Conservation (phyloP, 345 rosid species). For the Dimocarpus longan region DNA sequence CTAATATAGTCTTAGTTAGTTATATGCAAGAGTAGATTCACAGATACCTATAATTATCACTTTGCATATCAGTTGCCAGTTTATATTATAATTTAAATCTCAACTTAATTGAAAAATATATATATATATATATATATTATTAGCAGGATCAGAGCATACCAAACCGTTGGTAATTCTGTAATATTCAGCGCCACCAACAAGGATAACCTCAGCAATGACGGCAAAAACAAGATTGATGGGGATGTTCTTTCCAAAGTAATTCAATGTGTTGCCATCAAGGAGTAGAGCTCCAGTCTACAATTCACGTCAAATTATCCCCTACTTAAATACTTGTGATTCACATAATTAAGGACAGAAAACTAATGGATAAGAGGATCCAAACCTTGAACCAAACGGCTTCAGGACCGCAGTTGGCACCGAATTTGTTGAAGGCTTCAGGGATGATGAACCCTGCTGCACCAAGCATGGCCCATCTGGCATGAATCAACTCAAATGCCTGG, state of each 20-base stretch:
- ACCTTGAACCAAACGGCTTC: conserved; percentile 99
- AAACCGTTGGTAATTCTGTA: conserved; percentile 90
- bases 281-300: conserved; percentile 95
- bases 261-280: conserved; percentile 94
- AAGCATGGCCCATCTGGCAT: conserved; percentile 96
- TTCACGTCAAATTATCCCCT: neutral
- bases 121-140: neutral
- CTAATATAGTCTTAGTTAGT: neutral
- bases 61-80: neutral
- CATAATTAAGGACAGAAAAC: neutral
- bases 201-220: conserved; percentile 79
- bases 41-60: no score
- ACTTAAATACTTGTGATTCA: neutral
- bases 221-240: conserved; percentile 87
- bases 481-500: conserved; percentile 92
- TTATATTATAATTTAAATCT: no score
- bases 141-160: conserved; percentile 42
- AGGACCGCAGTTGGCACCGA: conserved; percentile 96
- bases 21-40: neutral
- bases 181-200: conserved; percentile 96
- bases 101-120: no score
- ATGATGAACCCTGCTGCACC: conserved; percentile 96
- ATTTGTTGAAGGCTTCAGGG: conserved; percentile 96
- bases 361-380: neutral
- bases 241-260: conserved; percentile 87